A percentile compares a stretch with the other conserved stretches of the same genome.
Evolutionary conservation across 1,284 basidiomycete species (phyloP).

Genomic region (Termitomyces sp.): DNA sequence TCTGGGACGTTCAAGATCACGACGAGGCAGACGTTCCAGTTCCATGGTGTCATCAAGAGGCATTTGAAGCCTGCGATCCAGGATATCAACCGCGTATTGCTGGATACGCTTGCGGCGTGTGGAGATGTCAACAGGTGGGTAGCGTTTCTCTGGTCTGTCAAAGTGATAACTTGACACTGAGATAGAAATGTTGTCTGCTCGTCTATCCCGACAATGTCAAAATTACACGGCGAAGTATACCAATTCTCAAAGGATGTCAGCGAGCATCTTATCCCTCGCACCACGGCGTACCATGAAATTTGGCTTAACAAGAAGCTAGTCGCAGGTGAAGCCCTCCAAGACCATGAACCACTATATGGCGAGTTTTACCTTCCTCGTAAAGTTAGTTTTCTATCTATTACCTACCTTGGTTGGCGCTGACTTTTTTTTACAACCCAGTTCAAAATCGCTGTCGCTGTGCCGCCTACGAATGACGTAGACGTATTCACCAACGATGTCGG

Average conservation of each 20-base stretch:
- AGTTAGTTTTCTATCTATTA: constrained; percentile 34
- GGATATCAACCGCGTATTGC: constrained; percentile 86
- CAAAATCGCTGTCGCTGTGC: constrained; percentile 96
- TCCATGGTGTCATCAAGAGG: constrained; percentile 97
- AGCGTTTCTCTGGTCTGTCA: neutral
- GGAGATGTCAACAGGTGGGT: constrained; percentile 91
- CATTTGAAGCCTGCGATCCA: constrained; percentile 96
- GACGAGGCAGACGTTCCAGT: constrained; percentile 99
- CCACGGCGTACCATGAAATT: constrained; percentile 97
- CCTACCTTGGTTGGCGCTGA: neutral
- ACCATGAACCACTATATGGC: constrained; percentile 95
- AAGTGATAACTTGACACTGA: constrained; percentile 11
- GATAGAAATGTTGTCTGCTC: constrained; percentile 88
- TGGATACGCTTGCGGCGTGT: constrained; percentile 97
- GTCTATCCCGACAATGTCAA: constrained; percentile 84
- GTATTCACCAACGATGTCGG: constrained; percentile 95
- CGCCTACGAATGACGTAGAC: constrained; percentile 96
- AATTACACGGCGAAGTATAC: constrained; percentile 82
- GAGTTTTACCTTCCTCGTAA: constrained; percentile 96
- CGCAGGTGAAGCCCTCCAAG: constrained; percentile 86
- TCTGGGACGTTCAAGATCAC: constrained; percentile 97
- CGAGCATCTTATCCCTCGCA: constrained; percentile 85
- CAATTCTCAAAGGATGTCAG: constrained; percentile 86
- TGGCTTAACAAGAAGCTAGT: constrained; percentile 98
- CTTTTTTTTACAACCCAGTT: constrained; percentile 51